These are phyloP conservation scores for Xylaria bambusicola DNA, from an alignment of 495 filamentous ascomycete species.

Conservation along the genomic window DNA sequence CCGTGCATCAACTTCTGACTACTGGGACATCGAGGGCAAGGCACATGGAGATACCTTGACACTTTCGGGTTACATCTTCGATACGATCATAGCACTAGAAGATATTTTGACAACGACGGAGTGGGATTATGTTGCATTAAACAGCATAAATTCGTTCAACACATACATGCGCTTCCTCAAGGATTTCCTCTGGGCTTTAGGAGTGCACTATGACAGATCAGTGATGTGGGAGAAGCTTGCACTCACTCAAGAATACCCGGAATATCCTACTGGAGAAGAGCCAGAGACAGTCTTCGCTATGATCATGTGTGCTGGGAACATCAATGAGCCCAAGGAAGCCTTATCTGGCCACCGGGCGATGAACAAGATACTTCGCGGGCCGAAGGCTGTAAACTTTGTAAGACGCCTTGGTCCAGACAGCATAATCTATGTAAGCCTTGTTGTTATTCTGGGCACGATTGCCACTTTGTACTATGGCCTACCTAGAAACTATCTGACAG, in stretches of 20 bases:
- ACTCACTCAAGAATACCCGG: not conserved
- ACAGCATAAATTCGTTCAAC: not conserved
- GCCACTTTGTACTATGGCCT: not conserved
- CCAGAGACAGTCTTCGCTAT: not conserved
- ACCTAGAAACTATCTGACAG: not conserved
- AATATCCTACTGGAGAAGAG: not conserved
- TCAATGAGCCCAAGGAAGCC: not conserved
- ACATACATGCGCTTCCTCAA: not conserved
- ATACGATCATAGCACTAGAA: not conserved
- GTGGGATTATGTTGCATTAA: not conserved
- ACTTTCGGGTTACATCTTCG: conserved; percentile 1
- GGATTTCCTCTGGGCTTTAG: not conserved
- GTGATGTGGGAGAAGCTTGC: not conserved
- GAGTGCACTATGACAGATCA: not conserved
- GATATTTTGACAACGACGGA: not conserved
- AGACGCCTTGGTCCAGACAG: not conserved
- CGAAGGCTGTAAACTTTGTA: not conserved
- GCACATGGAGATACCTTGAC: not conserved
- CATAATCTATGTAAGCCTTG: not conserved
- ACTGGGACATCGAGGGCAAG: not conserved
- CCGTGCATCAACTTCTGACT: not conserved
- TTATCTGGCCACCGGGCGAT: not conserved
- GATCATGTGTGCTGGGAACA: not conserved
- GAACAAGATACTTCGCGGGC: not conserved
- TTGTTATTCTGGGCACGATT: not conserved